phyloP scores from a whole-genome alignment of 169 alveolate genomes.

The Cryptosporidium sp. region DNA sequence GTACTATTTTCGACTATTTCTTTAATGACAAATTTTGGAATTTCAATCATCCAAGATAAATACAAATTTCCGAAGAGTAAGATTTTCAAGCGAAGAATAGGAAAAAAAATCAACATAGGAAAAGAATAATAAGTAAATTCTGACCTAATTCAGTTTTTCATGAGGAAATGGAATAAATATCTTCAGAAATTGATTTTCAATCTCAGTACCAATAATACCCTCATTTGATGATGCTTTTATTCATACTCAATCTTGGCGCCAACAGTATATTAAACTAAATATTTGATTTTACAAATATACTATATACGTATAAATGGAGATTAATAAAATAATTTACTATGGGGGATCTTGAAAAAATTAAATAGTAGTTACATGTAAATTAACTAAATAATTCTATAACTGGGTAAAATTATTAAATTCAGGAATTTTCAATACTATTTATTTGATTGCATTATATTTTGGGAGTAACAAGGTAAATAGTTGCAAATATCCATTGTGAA shows the following conservation, averaged over 20 bases:
- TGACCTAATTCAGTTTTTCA: no score
- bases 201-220: background rate
- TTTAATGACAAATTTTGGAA: background rate
- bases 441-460: no score
- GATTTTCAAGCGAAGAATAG: background rate
- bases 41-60: background rate
- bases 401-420: background rate
- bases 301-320: background rate
- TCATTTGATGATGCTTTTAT: no score
- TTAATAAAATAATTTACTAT: background rate
- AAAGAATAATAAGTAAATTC: background rate
- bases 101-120: no score
- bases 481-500: background rate
- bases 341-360: background rate
- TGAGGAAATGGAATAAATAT: no score
- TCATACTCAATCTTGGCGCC: background rate
- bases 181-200: no score
- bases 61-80: background rate
- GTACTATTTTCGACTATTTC: no score
- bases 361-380: background rate
- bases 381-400: no score
- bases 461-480: background rate
- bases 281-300: no score
- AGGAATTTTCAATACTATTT: no score
- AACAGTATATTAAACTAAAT: no score